Percentiles rank a stretch among this genome's conserved stretches.
Conservation (phyloP, 495 filamentous ascomycete species). For the Penicillium malachiteum region DNA sequence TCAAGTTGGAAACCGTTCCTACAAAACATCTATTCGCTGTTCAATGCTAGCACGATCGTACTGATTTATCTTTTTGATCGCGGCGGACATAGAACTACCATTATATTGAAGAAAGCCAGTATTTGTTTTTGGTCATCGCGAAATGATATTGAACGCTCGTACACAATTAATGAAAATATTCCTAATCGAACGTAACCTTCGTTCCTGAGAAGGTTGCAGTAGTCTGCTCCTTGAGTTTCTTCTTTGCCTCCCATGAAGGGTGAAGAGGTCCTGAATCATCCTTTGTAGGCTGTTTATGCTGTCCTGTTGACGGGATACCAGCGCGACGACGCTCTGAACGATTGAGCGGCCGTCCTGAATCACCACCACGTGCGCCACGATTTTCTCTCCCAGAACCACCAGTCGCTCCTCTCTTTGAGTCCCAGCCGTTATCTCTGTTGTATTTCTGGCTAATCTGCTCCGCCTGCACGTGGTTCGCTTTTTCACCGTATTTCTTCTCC, state of each 20-base stretch:
- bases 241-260: conserved; percentile 91
- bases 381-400: conserved; percentile 17
- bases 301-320: conserved; percentile 5
- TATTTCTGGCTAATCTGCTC: conserved; percentile 27
- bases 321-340: conserved; percentile 8
- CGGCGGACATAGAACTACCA: no score
- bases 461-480: conserved; percentile 69
- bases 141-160: background rate
- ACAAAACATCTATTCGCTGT: no score
- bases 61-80: no score
- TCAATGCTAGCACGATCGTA: no score
- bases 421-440: conserved; percentile 49
- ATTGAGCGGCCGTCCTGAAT: conserved; percentile 7
- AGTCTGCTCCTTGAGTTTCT: conserved; percentile 72
- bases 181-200: conserved; percentile 87
- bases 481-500: conserved; percentile 86
- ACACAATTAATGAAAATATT: conserved; percentile 4
- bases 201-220: conserved; percentile 73
- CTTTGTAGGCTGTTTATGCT: conserved; percentile 33
- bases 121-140: background rate
- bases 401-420: conserved; percentile 44
- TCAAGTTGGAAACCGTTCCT: no score
- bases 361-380: conserved; percentile 11
- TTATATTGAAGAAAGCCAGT: no score
- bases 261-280: conserved; percentile 74